Base-by-base conservation (phyloP, 768 basidiomycete species). In the Agaricus subrufescens region DNA sequence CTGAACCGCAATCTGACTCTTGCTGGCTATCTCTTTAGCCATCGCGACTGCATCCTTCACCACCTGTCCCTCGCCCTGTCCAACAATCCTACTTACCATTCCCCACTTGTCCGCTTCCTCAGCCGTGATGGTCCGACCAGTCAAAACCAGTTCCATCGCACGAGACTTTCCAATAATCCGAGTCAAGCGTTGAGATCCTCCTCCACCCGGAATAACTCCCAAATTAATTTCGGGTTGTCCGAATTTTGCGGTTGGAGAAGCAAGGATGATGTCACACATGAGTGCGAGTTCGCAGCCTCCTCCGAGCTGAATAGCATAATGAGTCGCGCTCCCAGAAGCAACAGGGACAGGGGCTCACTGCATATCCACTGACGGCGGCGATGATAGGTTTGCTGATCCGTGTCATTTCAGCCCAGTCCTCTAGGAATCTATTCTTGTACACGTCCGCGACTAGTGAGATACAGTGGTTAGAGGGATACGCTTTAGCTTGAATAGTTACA, bases 191-290 rank as follows among this genome's bases (percentile, higher is more conserved):
- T 98, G 95, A 1, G 94, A 92, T 4, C 95, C 95, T 30, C 95
- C 96, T 8, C 89, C 93, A 3, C 95, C 95, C 14, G 95, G 94
- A 66, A 98, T 97, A 58, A 92, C 86, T 52, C 94, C 96, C 30
- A 98, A 80, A 66, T 91, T 94, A 70, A 99, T 94, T 69, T 98
- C 96, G 15, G 96, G 96, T 67, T 97, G 96, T 15, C 94, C 94
- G 62, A 99, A 97, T 63, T 85, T 85, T 15, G 96, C 96, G 9
- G 82, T 91, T 2, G 92, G 89, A 4, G 93, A 89, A 15, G 87
- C 92, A 48, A 97, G 84, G 65, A 98, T 87, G 69, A 98, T 93
- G 74, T 98, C 96, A 69, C 92, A 91, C 85, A 93, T 93, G 60
- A 98, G 82, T 4, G 96, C 96, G 25, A 99, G 84, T 70, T 99